Evolutionary conservation across 257 asterid genomes (phyloP).

Genomic region (Nicotiana undulata): DNA sequence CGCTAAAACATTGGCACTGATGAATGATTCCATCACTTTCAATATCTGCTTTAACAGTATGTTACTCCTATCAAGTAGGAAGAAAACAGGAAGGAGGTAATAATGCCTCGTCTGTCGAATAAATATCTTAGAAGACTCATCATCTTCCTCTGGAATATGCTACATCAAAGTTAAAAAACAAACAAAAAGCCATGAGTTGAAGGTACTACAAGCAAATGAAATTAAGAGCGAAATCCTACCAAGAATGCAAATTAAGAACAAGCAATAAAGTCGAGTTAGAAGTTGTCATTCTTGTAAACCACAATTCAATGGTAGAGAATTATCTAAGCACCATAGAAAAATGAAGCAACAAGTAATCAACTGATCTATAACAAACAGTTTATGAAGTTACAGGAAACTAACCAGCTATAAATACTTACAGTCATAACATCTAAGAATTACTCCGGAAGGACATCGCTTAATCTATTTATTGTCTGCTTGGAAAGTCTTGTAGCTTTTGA

Average conservation of each 20-base stretch:
- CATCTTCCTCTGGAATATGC: slow-evolving; percentile 29
- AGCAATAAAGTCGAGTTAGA: background rate
- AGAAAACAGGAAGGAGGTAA: slow-evolving; percentile 57
- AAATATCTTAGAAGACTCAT: slow-evolving; percentile 17
- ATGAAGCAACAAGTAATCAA: background rate
- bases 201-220: background rate
- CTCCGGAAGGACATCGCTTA: slow-evolving; percentile 50
- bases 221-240: background rate
- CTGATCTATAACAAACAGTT: background rate
- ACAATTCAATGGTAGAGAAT: background rate
- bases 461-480: slow-evolving; percentile 41
- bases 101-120: slow-evolving; percentile 34
- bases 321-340: background rate
- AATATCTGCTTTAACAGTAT: slow-evolving; percentile 37
- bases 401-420: slow-evolving; percentile 29
- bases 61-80: slow-evolving; percentile 45
- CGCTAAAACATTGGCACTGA: slow-evolving; percentile 30
- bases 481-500: slow-evolving; percentile 57
- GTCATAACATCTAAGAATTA: slow-evolving; percentile 47
- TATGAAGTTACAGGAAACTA: background rate
- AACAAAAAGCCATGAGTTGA: background rate
- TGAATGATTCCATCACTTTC: slow-evolving; percentile 41
- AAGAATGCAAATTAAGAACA: too few relatives aligned
- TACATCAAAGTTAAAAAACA: slow-evolving; percentile 20
- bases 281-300: background rate